Percentiles rank a stretch among this genome's conserved stretches.
These are phyloP conservation scores for Pyrenophora graminea DNA, from an alignment of 2,329 filamentous ascomycete species.

Conservation along the genomic window DNA sequence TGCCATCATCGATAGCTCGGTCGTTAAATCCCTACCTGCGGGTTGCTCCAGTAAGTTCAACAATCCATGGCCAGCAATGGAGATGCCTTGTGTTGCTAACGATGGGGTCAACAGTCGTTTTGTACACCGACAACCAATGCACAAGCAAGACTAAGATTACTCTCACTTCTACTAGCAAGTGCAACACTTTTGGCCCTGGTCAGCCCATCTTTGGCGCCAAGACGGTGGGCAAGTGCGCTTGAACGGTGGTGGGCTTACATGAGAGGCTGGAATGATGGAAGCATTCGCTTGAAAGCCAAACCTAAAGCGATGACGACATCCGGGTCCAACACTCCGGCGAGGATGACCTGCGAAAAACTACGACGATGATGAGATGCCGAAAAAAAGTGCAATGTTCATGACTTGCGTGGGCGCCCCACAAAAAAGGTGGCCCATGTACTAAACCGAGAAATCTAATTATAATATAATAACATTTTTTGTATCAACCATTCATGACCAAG, in stretches of 20 bases:
- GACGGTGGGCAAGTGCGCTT: conserved; percentile 18
- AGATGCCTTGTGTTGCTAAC: neutral
- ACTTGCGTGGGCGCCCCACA: neutral
- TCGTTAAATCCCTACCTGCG: conserved; percentile 4
- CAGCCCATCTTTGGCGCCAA: conserved; percentile 16
- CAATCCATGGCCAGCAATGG: too few species aligned
- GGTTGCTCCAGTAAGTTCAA: conserved; percentile 19
- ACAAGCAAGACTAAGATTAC: conserved; percentile 5
- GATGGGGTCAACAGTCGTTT: neutral
- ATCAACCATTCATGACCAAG: too few species aligned
- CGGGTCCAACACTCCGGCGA: conserved; percentile 16
- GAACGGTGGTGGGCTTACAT: neutral
- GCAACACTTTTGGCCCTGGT: conserved; percentile 15
- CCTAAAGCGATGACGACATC: neutral
- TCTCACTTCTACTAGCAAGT: conserved; percentile 6
- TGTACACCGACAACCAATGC: conserved; percentile 11
- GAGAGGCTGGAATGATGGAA: neutral
- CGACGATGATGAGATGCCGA: neutral
- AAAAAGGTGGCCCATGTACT: neutral
- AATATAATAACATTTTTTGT: neutral
- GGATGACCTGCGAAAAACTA: neutral
- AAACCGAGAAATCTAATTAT: neutral
- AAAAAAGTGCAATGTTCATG: neutral
- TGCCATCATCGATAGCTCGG: neutral
- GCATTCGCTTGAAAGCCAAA: neutral